Percentiles rank a stretch among this genome's conserved stretches.
These are phyloP conservation scores for Exophiala aquamarina DNA, from an alignment of 2,329 filamentous ascomycete species.

Conservation along the genomic window DNA sequence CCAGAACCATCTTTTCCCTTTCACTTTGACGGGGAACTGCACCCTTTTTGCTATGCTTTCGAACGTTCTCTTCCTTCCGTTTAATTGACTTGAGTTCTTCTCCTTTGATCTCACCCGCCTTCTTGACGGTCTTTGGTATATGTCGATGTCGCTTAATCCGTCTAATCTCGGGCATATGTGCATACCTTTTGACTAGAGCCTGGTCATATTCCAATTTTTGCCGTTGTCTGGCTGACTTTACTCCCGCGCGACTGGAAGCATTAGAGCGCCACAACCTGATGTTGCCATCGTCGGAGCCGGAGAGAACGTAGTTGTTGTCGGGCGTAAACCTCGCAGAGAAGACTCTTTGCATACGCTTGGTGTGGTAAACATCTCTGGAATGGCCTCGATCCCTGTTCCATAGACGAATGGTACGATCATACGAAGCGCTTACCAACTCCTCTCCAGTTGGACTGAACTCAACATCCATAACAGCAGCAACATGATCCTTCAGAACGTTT, in stretches of 20 bases:
- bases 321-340: constrained; percentile 83
- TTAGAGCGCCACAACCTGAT: constrained; percentile 85
- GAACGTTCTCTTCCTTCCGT: constrained; percentile 88
- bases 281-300: constrained; percentile 92
- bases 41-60: constrained; percentile 85
- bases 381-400: constrained; percentile 81
- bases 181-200: constrained; percentile 77
- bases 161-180: constrained; percentile 93
- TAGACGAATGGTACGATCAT: constrained; percentile 82
- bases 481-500: constrained; percentile 88
- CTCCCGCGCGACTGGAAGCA: constrained; percentile 76
- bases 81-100: constrained; percentile 87
- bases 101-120: constrained; percentile 89
- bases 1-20: constrained; percentile 89
- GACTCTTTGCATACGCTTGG: constrained; percentile 95
- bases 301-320: constrained; percentile 85
- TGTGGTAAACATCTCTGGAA: constrained; percentile 92
- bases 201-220: constrained; percentile 91
- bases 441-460: constrained; percentile 94
- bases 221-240: constrained; percentile 81
- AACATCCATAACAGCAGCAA: constrained; percentile 91
- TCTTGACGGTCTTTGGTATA: constrained; percentile 89
- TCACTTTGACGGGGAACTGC: constrained; percentile 71
- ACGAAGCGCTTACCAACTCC: constrained; percentile 85
- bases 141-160: constrained; percentile 90